Evolutionary conservation across 2,329 filamentous ascomycete genomes (phyloP), one percentile per base, ranked within the genome.

Genomic region (Dryadomyces quercus-mongolicae): DNA sequence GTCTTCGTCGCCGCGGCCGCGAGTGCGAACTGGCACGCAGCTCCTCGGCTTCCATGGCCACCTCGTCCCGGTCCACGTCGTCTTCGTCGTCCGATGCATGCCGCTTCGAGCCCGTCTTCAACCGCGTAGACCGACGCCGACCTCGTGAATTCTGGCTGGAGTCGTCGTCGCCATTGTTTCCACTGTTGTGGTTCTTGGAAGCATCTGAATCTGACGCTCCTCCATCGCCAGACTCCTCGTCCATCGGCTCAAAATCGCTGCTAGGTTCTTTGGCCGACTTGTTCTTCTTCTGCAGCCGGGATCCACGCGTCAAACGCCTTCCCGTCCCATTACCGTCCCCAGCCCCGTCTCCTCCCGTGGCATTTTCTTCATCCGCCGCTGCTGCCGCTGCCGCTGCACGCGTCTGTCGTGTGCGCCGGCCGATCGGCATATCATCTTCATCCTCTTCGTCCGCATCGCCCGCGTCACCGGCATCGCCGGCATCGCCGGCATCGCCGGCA

Each of bases 1-100:
- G 72, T 60, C 78, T 63, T 57, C 71, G 69, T 59, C 77, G 68
- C 54, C 77, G 74, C 25, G 62, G 62, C 1, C 77, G 73, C 16
- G 75, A 70, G 40, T 73, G 71, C 7, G 78, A 80, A 54, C 74
- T 75, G 59, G 78, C 70, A 50, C 74, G 72, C 48, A 86, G 71
- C 56, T 86, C 81, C 58, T 81, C 74, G 15, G 82, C 74, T 64
- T 86, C 83, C 65, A 84, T 81, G 6, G 79, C 80, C 52, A 86
- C 67, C 62, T 86, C 83, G 55, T 85, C 78, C 51, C 77, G 68
- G 60, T 86, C 81, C 18, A 84, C 72, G 45, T 77, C 75, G 57
- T 71, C 74, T 68, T 73, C 80, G 61, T 74, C 83, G 59, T 74
- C 82, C 1, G 80, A 82, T 45, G 76, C 68, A n/a, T 18, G n/a